Conservation (phyloP, 805 yeast genomes). For the Jamesozyma lodderae region DNA sequence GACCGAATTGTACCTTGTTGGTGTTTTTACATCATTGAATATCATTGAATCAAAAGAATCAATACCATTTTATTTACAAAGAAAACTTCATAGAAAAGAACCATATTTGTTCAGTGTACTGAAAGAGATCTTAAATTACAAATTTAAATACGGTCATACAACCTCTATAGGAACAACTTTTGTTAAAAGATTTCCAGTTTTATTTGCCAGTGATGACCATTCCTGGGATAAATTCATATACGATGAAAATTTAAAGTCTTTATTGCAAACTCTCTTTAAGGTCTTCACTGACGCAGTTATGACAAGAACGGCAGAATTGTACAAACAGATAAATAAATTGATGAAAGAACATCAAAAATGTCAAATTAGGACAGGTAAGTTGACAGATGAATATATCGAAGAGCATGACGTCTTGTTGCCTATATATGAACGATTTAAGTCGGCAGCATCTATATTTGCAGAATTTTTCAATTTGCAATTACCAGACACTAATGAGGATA, state of each 20-base stretch:
- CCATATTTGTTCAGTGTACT: slow-evolving; percentile 38
- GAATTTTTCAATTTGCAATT: slow-evolving; percentile 33
- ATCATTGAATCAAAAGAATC: slow-evolving; percentile 34
- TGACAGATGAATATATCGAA: slow-evolving; percentile 33
- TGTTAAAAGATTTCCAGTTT: slow-evolving; percentile 37
- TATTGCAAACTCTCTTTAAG: slow-evolving; percentile 33
- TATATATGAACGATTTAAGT: slow-evolving; percentile 38
- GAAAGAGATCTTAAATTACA: slow-evolving; percentile 37
- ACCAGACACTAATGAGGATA: slow-evolving; percentile 29
- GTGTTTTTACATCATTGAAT: slow-evolving; percentile 41
- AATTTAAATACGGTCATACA: slow-evolving; percentile 30
- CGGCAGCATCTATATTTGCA: slow-evolving; percentile 36
- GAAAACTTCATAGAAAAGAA: slow-evolving; percentile 29
- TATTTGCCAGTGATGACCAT: slow-evolving; percentile 27
- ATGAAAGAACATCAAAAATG: slow-evolving; percentile 40
- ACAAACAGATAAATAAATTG: slow-evolving; percentile 30
- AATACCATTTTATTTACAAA: slow-evolving; percentile 38
- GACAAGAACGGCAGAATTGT: slow-evolving; percentile 30
- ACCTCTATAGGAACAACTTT: slow-evolving; percentile 39
- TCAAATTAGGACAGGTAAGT: slow-evolving; percentile 59
- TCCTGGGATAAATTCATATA: slow-evolving; percentile 21
- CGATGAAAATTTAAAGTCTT: slow-evolving; percentile 20
- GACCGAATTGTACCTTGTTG: slow-evolving; percentile 50
- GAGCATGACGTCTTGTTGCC: slow-evolving; percentile 30
- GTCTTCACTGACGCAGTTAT: slow-evolving; percentile 38